Evolutionary conservation across 495 filamentous ascomycete species (phyloP), one percentile per base, ranked within the genome.

Genomic region (Penicillium cataractarum): DNA sequence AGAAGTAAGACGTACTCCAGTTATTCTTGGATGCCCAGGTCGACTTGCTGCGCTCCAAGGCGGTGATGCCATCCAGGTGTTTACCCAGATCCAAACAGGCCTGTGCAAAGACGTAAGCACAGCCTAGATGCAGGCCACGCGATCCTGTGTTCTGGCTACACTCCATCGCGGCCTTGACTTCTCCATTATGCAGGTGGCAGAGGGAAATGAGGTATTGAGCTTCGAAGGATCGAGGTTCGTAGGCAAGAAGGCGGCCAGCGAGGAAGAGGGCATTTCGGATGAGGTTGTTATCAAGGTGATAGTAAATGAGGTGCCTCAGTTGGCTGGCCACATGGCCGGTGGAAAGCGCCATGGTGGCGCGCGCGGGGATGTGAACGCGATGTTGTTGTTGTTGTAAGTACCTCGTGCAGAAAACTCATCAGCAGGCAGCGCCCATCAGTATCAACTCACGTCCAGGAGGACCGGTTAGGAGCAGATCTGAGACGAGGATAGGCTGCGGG

Each of bases 221-320:
- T 74, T 99, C 95, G 46, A 85, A 82, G 33, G 86, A 87, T 58
- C 89, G 86, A 19, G 86, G 86, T 62, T 98, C 95, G 67, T 92
- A 87, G 35, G 93, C 93, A 52, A 87, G 83, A 6, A 98, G 83
- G 51, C 95, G 88, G 55, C 92, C 91, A 52, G 95, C 90, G 42
- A 96, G 88, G 77, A 98, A 98, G 31, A 97, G 86, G 55, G 95
- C 95, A 66, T 95, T 97, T 33, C 90, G 84, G 65, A 90, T 82
- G 31, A 93, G 83, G 67, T 93, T 89, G 66, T 94, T 96, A 76
- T 99, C 95, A 72, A 99, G 86, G 71, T 96, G 88, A 77, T 98
- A 97, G 76, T 92, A 90, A 62, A 98, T 87, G 55, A 92, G 83
- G 70, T 95, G 90, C 71, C 90, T 85, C 66, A 98, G 80, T 76